Base-by-base conservation (phyloP, 768 basidiomycete species). In the Pholiota microspora region DNA sequence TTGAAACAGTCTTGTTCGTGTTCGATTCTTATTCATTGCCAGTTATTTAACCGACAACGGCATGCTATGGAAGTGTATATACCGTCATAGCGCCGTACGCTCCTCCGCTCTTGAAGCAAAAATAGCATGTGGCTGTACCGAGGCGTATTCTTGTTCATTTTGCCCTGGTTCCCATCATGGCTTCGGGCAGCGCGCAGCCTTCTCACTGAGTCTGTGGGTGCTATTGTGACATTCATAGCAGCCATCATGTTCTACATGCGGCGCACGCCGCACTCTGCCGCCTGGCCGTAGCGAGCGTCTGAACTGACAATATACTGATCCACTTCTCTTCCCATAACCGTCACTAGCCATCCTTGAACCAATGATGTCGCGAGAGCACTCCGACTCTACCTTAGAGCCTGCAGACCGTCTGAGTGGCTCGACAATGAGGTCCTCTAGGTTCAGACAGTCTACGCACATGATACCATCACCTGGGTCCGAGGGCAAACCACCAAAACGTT, bases 391-490 rank as follows among this genome's bases (percentile, higher is more conserved):
- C 13, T 21, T 49, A 27, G 29, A 42, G 29, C 56, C 58, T 12
- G 36, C 51, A 35, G 61, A 59, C 34, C 51, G 56, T 24, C 51
- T 56, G 18, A 62, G 55, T n/a, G 55, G 56, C 9, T 50, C 56
- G 4, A 59, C 59, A 7, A 7, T 52, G 49, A 42, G 25, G 9
- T 74, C 73, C 1, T 66, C 69, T 48, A 68, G 69, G 55, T 78
- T 76, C 60, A 73, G 71, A 53, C 76, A 76, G 42, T 76, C 78
- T 2, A 73, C 75, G 2, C 71, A 81, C 48, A 66, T 77, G 24
- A 82, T 84, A 59, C 83, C 82, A 12, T 68, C 78, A 1, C 75
- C 76, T 12, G 71, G 65, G 8, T 51, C 58, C 27, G 62, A 64
- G 13, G 63, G 66, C 42, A 68, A 69, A 47, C 70, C 70, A 9